Evolutionary conservation across 345 rosid genomes (phyloP).

Genomic region (Acer negundo): DNA sequence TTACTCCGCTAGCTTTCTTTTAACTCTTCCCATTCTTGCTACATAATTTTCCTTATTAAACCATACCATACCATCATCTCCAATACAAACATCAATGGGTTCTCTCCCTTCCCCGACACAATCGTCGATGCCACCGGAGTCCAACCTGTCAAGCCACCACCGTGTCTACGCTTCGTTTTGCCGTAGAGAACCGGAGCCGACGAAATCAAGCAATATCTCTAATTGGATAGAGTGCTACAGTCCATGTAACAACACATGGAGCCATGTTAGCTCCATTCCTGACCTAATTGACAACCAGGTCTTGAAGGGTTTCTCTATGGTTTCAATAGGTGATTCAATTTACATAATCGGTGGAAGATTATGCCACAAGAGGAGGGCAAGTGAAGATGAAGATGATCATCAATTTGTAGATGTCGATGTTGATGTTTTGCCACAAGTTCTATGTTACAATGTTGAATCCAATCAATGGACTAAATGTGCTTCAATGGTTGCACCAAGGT

Average conservation of each 20-base stretch:
- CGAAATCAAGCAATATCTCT: slow-evolving; percentile 4
- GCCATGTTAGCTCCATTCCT: slow-evolving; percentile 37
- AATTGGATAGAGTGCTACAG: slow-evolving; percentile 51
- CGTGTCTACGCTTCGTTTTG: slow-evolving; percentile 41
- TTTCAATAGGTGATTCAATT: slow-evolving; percentile 35
- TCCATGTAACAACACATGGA: slow-evolving; percentile 44
- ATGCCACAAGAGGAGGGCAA: slow-evolving; percentile 25
- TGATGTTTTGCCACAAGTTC: slow-evolving; percentile 27
- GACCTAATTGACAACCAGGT: slow-evolving; percentile 32
- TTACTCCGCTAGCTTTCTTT: slow-evolving; percentile 17
- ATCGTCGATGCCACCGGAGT: neutral
- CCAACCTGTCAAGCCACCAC: slow-evolving; percentile 5
- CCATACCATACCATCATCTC: neutral
- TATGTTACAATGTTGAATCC: slow-evolving; percentile 24
- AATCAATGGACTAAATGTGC: slow-evolving; percentile 42
- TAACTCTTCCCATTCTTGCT: neutral
- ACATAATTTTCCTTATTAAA: slow-evolving; percentile 11
- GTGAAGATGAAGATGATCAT: slow-evolving; percentile 17
- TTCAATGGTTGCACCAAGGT: slow-evolving; percentile 31
- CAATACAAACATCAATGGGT: slow-evolving; percentile 32
- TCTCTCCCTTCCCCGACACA: slow-evolving; percentile 22
- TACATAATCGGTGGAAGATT: slow-evolving; percentile 50
- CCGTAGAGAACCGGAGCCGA: slow-evolving; percentile 20
- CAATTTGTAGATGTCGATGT: slow-evolving; percentile 12
- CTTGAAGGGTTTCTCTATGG: slow-evolving; percentile 50